Conservation (phyloP, 352 stramenopile species). For the Pythium volutum region DNA sequence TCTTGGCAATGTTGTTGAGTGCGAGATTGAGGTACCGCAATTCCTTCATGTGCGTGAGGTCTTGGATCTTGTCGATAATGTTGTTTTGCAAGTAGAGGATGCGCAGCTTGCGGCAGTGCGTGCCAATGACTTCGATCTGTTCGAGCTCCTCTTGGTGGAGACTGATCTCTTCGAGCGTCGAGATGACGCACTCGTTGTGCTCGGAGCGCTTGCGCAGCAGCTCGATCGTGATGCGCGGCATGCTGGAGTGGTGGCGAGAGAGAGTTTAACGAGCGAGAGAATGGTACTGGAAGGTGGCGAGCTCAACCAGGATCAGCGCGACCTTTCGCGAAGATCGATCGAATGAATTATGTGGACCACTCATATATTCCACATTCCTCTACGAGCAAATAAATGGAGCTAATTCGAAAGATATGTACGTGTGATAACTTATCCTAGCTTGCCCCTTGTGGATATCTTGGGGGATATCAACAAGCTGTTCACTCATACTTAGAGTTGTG, state of each 20-base stretch:
- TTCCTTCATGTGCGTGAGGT: constrained; percentile 92
- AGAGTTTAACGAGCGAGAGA: background rate
- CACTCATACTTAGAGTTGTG: no score
- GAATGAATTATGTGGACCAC: background rate
- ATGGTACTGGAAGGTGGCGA: background rate
- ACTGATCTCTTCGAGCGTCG: constrained; percentile 92
- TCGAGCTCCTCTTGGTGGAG: constrained; percentile 93
- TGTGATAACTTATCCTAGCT: background rate
- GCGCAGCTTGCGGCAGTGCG: constrained; percentile 88
- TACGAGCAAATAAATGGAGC: background rate
- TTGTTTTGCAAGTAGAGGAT: constrained; percentile 97
- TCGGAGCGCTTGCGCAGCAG: constrained; percentile 89
- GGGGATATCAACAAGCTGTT: no score
- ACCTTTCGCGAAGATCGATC: background rate
- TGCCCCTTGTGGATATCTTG: no score
- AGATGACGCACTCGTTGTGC: constrained; percentile 93
- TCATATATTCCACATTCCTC: background rate
- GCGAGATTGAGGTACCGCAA: constrained; percentile 95
- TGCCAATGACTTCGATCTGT: constrained; percentile 89
- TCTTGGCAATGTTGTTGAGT: constrained; percentile 92
- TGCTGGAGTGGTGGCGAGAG: constrained; percentile 8
- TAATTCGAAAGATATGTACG: background rate
- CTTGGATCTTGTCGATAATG: constrained; percentile 92
- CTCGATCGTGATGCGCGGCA: constrained; percentile 77
- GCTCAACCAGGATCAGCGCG: background rate